These are phyloP conservation scores for Fusarium sterilihyphosum DNA, from an alignment of 2,329 filamentous ascomycete genomes.

Conservation along the genomic window DNA sequence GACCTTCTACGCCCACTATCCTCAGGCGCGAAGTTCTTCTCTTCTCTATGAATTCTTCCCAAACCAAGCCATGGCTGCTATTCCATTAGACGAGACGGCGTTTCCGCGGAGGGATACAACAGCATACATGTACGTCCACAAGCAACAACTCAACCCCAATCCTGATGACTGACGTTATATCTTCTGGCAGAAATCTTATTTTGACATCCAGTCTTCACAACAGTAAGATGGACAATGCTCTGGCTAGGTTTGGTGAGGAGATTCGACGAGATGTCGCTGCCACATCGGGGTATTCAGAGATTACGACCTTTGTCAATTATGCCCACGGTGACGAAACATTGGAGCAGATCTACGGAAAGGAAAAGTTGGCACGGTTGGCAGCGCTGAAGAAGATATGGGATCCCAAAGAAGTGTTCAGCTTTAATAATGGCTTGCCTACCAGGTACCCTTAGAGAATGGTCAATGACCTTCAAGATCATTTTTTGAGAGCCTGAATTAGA, in stretches of 20 bases:
- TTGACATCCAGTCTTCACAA: neutral
- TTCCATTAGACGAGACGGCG: neutral
- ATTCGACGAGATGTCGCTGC: neutral
- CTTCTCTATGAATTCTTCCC: neutral
- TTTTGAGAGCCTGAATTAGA: too few relatives aligned
- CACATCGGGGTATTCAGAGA: neutral
- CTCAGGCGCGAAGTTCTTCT: neutral
- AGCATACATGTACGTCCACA: neutral
- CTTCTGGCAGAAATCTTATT: accelerated
- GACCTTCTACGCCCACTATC: neutral
- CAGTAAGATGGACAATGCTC: neutral
- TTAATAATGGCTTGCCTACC: neutral
- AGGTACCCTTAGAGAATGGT: neutral
- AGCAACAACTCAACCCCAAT: accelerated
- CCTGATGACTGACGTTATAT: neutral
- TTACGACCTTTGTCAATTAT: neutral
- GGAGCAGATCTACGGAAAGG: neutral
- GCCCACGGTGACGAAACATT: neutral
- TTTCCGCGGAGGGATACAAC: neutral
- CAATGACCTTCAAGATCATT: accelerated
- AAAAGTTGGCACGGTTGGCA: accelerated
- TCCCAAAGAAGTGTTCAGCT: neutral
- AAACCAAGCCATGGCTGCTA: neutral
- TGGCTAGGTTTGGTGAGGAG: neutral
- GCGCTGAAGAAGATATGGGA: neutral